phyloP scores from a whole-genome alignment of 2,329 filamentous ascomycete species.

The Emergomyces orientalis region DNA sequence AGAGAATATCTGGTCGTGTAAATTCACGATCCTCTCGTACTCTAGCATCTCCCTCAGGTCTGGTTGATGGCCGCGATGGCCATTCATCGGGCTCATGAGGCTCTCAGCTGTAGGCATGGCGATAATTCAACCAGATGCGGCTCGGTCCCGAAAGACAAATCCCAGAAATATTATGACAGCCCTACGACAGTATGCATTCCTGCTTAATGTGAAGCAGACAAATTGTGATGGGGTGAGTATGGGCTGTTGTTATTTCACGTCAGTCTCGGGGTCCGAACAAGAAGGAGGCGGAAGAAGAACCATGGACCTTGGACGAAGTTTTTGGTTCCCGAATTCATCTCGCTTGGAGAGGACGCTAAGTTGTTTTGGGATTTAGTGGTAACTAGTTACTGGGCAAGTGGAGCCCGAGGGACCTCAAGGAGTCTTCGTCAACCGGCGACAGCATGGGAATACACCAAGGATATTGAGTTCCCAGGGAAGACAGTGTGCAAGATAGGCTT shows the following conservation, averaged over 20 bases:
- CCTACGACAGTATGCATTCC: not conserved
- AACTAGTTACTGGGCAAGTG: no score
- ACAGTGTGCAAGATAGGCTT: not conserved
- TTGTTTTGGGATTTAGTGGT: no score
- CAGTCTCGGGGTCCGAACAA: not conserved
- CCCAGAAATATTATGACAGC: not conserved
- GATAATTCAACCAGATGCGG: not conserved
- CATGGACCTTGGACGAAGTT: no score
- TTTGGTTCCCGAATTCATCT: not conserved
- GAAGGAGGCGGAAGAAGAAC: no score
- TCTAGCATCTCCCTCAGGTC: slow-evolving; percentile 52
- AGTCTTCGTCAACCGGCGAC: not conserved
- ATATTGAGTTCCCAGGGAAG: not conserved
- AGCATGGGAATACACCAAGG: no score
- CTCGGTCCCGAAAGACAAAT: not conserved
- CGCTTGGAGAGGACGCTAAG: not conserved
- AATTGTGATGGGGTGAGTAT: not conserved
- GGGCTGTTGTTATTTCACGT: not conserved
- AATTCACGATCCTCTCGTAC: slow-evolving; percentile 69
- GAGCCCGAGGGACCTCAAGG: no score
- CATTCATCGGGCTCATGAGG: slow-evolving; percentile 19
- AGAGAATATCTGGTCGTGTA: slow-evolving; percentile 71
- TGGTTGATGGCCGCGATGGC: slow-evolving; percentile 21
- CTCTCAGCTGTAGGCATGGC: not conserved
- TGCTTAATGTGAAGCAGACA: not conserved